phyloP scores from a whole-genome alignment of 2,329 filamentous ascomycete genomes.

The Blumeriella jaapii region DNA sequence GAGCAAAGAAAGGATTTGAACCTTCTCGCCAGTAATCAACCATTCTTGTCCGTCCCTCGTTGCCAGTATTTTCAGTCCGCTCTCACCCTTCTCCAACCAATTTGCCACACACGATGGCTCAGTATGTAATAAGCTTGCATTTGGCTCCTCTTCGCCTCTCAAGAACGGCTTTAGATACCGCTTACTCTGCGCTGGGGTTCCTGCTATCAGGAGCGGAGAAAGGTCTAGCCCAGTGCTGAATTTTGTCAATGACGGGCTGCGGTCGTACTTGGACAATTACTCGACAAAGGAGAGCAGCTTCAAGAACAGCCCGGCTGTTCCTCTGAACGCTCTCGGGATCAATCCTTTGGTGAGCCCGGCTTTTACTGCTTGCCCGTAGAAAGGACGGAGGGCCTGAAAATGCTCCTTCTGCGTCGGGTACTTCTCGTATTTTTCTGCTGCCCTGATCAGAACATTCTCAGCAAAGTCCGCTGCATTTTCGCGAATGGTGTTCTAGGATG shows the following conservation, averaged over 20 bases:
- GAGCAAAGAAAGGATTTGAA: slow-evolving; percentile 10
- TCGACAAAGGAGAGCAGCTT: slow-evolving; percentile 40
- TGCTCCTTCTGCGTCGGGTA: slow-evolving; percentile 25
- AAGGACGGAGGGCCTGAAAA: slow-evolving; percentile 36
- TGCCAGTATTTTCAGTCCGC: slow-evolving; percentile 38
- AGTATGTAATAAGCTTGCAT: slow-evolving; percentile 40
- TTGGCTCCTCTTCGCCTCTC: slow-evolving; percentile 31
- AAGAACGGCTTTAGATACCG: slow-evolving; percentile 38
- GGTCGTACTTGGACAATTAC: slow-evolving; percentile 41
- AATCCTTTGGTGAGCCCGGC: slow-evolving; percentile 37
- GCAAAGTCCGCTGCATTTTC: slow-evolving; percentile 23
- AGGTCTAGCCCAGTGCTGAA: slow-evolving; percentile 41
- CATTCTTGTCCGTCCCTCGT: slow-evolving; percentile 37
- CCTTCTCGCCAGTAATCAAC: slow-evolving; percentile 43
- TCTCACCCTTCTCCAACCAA: slow-evolving; percentile 37
- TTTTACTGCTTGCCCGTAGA: slow-evolving; percentile 34
- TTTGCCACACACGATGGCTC: slow-evolving; percentile 41
- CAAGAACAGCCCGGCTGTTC: slow-evolving; percentile 33
- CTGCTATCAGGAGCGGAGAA: slow-evolving; percentile 37
- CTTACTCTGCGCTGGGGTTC: slow-evolving; percentile 31
- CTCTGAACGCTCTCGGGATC: slow-evolving; percentile 35
- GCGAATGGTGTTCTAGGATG: slow-evolving; percentile 21
- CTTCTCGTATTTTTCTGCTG: slow-evolving; percentile 22
- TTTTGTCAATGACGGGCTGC: slow-evolving; percentile 37
- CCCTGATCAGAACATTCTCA: slow-evolving; percentile 16